phyloP scores from a whole-genome alignment of 148 eudicot species.

The Diospyros lotus region DNA sequence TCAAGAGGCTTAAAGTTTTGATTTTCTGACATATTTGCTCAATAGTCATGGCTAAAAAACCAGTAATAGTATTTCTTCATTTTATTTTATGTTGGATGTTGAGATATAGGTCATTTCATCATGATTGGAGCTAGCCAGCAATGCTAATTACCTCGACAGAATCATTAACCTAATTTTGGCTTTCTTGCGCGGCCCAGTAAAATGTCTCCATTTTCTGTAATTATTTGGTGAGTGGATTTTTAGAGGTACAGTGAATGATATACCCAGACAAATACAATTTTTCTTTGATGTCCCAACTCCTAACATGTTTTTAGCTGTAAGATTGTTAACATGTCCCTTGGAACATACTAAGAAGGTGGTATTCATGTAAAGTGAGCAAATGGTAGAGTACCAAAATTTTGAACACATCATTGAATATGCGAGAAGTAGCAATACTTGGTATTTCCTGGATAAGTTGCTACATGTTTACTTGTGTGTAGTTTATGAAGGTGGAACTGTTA shows the following conservation, averaged over 20 bases:
- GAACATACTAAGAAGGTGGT: not conserved
- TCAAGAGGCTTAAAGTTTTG: not conserved
- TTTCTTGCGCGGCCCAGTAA: not conserved
- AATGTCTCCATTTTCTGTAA: no score
- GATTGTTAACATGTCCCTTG: not conserved
- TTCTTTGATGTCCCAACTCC: not conserved
- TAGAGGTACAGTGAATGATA: not conserved
- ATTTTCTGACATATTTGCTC: not conserved
- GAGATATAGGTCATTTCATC: not conserved
- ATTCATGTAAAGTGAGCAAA: not conserved
- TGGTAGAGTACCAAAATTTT: not conserved
- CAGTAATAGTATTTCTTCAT: not conserved
- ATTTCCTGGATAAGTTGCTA: not conserved
- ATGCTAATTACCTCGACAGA: not conserved
- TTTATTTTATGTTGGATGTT: not conserved
- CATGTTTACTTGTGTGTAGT: not conserved
- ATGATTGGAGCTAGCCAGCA: not conserved
- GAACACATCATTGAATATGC: not conserved
- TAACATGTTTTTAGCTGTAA: not conserved
- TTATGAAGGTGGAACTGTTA: not conserved
- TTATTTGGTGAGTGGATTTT: not conserved
- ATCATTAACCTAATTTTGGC: not conserved
- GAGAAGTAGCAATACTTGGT: not conserved
- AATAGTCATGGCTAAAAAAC: not conserved
- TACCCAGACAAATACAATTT: not conserved